Evolutionary conservation across 495 filamentous ascomycete species (phyloP), one percentile per base, ranked within the genome.

Genomic region (Letharia columbiana): DNA sequence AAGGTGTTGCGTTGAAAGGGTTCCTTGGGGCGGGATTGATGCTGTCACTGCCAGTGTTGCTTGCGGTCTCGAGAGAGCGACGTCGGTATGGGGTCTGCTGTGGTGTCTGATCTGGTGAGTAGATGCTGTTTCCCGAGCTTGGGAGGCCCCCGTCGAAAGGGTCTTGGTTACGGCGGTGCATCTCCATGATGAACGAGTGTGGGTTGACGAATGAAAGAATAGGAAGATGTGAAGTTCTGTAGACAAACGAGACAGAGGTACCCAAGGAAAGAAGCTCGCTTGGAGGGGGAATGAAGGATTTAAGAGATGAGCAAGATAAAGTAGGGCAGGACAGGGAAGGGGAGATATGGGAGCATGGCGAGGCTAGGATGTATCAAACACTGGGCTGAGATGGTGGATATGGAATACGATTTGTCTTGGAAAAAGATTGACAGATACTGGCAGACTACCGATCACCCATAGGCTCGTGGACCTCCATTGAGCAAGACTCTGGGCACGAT

Each of bases 91-190:
- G 54, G 31, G 54, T 57, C 17, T 57, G 54, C 20, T 57, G 54
- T 3, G 54, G 54, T 8, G 54, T 57, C 2, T 57, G 54, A n/a
- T 57, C 54, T 9, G 54, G 54, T 18, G 54, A 57, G 54, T 57
- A 57, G 4, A 37, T 57, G 54, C 54, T 57, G 54, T 57, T 57
- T 20, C 7, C 54, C 6, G 54, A 57, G 54, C 54, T 57, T 57
- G 54, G 54, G 54, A 57, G 54, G 33, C 54, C 54, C 20, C 54
- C 54, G 13, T 57, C 54, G 33, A 57, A 57, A 20, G 54, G 54
- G 17, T 57, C 33, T 57, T 57, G 54, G 33, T 57, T 57, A 10
- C 54, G 54, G 28, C 54, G 54, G 10, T 57, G 54, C 54, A 57
- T 57, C 17, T 57, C 54, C 54, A 57, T 57, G 33, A 39, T 37